Conservation (phyloP, 2,329 filamentous ascomycete species). For the Aspergillus candidus region DNA sequence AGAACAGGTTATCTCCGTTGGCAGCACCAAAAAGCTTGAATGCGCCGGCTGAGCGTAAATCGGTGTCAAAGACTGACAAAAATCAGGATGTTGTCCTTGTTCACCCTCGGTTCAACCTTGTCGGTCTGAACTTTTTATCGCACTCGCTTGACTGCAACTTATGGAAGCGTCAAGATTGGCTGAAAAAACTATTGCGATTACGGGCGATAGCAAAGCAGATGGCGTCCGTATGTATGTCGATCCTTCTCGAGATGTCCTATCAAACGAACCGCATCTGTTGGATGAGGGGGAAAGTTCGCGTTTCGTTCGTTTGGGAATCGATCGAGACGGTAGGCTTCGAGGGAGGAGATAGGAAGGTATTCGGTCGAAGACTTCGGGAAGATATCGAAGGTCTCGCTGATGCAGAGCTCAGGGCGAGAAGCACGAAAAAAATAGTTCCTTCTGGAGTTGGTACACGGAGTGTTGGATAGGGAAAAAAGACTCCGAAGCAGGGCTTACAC, state of each 20-base stretch:
- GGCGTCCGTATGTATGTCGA: conserved; percentile 5
- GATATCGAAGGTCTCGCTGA: conserved; percentile 1
- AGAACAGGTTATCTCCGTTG: conserved; percentile 19
- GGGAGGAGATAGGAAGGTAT: conserved; percentile 10
- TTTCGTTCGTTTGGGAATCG: conserved; percentile 5
- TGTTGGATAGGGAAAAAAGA: conserved; percentile 4
- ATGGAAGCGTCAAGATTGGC: conserved; percentile 4
- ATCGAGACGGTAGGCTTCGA: conserved; percentile 10
- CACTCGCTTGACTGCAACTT: conserved; percentile 12
- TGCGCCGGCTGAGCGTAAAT: conserved; percentile 18
- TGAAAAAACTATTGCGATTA: conserved; percentile 7
- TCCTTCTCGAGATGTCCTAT: conserved; percentile 11
- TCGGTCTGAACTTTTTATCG: conserved; percentile 22
- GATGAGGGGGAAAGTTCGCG: conserved; percentile 3
- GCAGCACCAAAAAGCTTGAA: conserved; percentile 18
- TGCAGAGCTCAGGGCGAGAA: not conserved
- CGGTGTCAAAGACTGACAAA: conserved; percentile 20
- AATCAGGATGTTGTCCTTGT: conserved; percentile 11
- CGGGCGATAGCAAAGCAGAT: conserved; percentile 1
- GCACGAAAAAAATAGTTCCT: not conserved
- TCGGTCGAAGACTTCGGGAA: conserved; percentile 1
- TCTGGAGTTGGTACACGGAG: conserved; percentile 2
- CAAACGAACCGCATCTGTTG: conserved; percentile 24
- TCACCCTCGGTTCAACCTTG: conserved; percentile 25
- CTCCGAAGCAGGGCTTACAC: conserved; percentile 8